Conservation (phyloP, 495 filamentous ascomycete genomes). For the Xylaria telfairii region DNA sequence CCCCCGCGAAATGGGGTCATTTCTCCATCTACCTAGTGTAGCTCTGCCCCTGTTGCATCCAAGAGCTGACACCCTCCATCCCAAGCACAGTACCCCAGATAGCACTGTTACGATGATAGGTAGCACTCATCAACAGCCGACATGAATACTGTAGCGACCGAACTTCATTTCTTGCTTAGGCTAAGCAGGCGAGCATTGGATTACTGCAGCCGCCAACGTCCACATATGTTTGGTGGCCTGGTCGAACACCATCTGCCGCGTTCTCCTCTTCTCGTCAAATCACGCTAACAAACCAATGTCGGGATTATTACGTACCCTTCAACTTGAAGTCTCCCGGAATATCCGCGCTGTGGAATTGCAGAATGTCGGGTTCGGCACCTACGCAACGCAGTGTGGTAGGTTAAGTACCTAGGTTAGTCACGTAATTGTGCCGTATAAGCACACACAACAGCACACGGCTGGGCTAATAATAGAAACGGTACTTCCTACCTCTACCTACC, state of each 20-base stretch:
- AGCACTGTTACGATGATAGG: neutral
- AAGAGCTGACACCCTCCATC: slow-evolving; percentile 1
- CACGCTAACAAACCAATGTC: neutral
- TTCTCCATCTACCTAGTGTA: neutral
- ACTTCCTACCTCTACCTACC: neutral
- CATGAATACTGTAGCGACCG: neutral
- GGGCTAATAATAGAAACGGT: neutral
- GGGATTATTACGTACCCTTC: neutral
- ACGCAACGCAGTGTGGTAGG: neutral
- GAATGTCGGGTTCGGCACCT: neutral
- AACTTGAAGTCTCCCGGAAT: neutral
- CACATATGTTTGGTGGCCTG: neutral
- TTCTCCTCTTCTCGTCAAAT: neutral
- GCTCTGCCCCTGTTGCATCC: slow-evolving; percentile 3
- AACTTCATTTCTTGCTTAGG: neutral
- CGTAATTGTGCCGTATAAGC: neutral
- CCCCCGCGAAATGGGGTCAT: neutral
- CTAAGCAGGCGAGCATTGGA: neutral
- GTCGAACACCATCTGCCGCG: neutral
- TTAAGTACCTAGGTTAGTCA: too few species aligned
- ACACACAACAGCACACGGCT: neutral
- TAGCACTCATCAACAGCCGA: neutral
- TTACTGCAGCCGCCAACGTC: neutral
- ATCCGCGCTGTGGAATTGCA: too few species aligned
- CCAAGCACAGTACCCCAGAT: neutral